Base-by-base conservation (phyloP, 2,329 filamentous ascomycete genomes). In the Allantophomopsis lycopodina region DNA sequence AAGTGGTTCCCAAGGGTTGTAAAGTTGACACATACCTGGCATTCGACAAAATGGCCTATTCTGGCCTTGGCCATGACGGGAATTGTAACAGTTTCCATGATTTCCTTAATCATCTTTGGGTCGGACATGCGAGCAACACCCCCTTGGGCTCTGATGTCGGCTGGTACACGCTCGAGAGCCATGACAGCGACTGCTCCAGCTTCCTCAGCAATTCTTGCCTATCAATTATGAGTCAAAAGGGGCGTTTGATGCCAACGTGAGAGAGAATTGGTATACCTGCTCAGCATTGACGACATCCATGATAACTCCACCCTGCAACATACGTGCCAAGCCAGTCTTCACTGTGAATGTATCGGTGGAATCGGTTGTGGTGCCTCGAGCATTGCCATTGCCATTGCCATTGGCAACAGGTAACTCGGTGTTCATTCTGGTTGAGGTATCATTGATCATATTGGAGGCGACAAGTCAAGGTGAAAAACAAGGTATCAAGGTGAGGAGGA, bases 61-160 rank as follows among this genome's bases (percentile, higher is more conserved):
- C 91, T 77, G 17, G 89, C 89, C 68, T 98, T 98, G 47, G 91
- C 91, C 91, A 98, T 96, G 61, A 98, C 91, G 52, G 91, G 91
- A 54, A 96, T 95, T 40, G 89, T 96, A 36, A 96, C 91, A 32
- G 87, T 79, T 3, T 72, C 76, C 77, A 95, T 93, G 60, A 98
- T 96, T 61, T 88, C 84, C 64, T 83, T 82, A 71, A 96, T 96
- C 75, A 95, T 84, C 52, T 73, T 68, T 2, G 91, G 91, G 65
- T 96, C 89, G 2, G 83, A 91, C 91, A 98, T 98, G 62, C 91
- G 83, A 11, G 87, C 87, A 16, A 98, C 91, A 56, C 91, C 91
- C 51, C 91, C 91, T 60, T 94, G 73, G 45, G 71, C 79, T 52
- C 91, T 79, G 60, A 98, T 98, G 62, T 98, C 91, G 53, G 91